Base-by-base conservation (phyloP, 441 rosid species). In the Isatis lusitanica region DNA sequence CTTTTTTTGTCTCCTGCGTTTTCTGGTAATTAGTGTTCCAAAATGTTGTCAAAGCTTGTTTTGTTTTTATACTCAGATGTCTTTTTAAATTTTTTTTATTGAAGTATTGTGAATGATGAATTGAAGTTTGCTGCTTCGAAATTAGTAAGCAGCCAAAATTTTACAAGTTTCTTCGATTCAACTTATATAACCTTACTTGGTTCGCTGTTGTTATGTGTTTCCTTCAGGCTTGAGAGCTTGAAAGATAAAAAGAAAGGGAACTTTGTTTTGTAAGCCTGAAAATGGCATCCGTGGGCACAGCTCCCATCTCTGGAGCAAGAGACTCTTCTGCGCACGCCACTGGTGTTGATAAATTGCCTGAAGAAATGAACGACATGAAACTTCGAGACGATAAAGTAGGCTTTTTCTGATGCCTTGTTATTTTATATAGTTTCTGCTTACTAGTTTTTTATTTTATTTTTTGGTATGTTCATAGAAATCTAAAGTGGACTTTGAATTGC, bases 321-420 rank as follows among this genome's bases (percentile, higher is more conserved):
- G 94, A 90, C 81, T 77, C 92, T 59, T 82, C 82, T 81, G 74
- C 78, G 44, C 87, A 82, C 50, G 79, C 86, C 66, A 79, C 53
- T 71, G 91, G 80, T 31, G 90, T 83, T 48, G 94, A 94, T 74
- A 84, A 80, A 65, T 71, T 92, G 65, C 97, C 94, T 3, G 92
- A 89, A 76, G 99, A 90, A 82, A 85, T 94, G 97, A 92, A 88
- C 74, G 96, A 92, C 78, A 88, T 94, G 98, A 90, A 88, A 78
- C 87, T 94, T 48, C 85, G 96, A 38, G 97, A 92, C 75, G 97
- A 92, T 42, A 94, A 89, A 78, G 94, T 90, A 69, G 44, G 74
- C 33, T 36, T 44, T 9, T 48, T 35, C 46, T n/a, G 8, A 26
- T 10, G 26, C 24, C 0, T 18, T 63, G 31, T 38, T 28, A 6